These are phyloP conservation scores for Clavispora santaluciae DNA, from an alignment of 805 yeast species.

Conservation along the genomic window DNA sequence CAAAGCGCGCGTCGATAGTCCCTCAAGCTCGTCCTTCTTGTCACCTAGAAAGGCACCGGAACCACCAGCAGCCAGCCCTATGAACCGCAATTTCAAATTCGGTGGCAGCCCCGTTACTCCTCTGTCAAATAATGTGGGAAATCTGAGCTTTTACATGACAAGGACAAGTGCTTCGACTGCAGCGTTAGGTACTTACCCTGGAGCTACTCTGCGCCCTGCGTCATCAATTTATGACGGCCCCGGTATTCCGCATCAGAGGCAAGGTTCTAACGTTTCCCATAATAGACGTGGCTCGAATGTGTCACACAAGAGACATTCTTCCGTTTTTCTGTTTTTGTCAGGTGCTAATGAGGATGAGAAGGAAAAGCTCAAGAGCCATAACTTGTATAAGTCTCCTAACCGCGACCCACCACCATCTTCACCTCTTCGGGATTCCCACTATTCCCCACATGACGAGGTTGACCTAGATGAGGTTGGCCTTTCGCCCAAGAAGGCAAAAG, in stretches of 20 bases:
- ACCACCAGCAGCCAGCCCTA: constrained; percentile 47
- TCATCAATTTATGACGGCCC: constrained; percentile 48
- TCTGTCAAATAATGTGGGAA: constrained; percentile 1
- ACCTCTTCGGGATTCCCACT: neutral
- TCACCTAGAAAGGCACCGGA: constrained; percentile 74
- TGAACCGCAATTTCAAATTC: constrained; percentile 27
- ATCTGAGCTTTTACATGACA: constrained; percentile 16
- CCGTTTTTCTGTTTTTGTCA: constrained; percentile 50
- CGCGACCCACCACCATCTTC: neutral
- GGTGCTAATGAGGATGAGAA: constrained; percentile 21
- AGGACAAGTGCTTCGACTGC: constrained; percentile 21
- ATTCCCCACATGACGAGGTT: constrained; percentile 11
- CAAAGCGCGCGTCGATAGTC: constrained; percentile 1
- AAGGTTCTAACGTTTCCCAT: constrained; percentile 25
- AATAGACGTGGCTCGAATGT: constrained; percentile 27
- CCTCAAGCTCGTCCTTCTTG: constrained; percentile 31
- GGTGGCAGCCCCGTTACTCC: constrained; percentile 21
- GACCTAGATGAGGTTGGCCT: constrained; percentile 29
- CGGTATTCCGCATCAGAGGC: neutral
- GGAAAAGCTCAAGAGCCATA: constrained; percentile 11
- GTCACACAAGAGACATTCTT: constrained; percentile 56
- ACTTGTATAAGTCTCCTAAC: constrained; percentile 3
- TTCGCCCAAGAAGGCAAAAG: constrained; percentile 33
- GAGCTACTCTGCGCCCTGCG: constrained; percentile 34
- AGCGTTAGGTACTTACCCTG: constrained; percentile 8